A percentile compares a stretch with the other conserved stretches of the same genome.
Evolutionary conservation across 1,284 basidiomycete genomes (phyloP).

Genomic region (Tilletia indica): DNA sequence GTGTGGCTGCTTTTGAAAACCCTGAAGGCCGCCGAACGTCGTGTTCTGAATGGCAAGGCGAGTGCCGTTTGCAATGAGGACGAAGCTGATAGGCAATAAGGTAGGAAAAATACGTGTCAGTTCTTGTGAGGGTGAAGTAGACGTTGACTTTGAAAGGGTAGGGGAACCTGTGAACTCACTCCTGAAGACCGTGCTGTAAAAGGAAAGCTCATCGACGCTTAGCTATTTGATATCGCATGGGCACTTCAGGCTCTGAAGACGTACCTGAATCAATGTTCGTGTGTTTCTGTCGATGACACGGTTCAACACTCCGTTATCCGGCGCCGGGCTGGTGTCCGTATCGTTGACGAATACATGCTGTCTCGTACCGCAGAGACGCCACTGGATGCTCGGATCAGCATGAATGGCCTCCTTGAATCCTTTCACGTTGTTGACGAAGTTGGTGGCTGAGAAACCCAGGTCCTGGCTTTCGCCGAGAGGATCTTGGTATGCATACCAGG

Average conservation of each 20-base stretch:
- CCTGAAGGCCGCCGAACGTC: constrained; percentile 45
- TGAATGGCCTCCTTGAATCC: constrained; percentile 48
- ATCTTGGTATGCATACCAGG: constrained; percentile 23
- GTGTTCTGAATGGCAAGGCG: constrained; percentile 49
- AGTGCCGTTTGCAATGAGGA: constrained; percentile 43
- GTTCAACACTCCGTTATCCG: constrained; percentile 25
- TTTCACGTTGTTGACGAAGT: constrained; percentile 36
- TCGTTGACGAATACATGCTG: constrained; percentile 30
- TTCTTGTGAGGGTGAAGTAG: no score
- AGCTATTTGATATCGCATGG: no score
- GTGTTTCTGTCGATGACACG: constrained; percentile 41
- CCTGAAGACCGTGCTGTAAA: constrained; percentile 38
- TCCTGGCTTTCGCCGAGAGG: constrained; percentile 28
- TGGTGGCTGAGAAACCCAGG: constrained; percentile 21
- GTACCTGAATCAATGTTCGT: constrained; percentile 35
- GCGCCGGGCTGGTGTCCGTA: constrained; percentile 18
- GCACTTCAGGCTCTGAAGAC: no score
- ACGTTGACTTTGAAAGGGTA: no score
- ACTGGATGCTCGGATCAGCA: constrained; percentile 30
- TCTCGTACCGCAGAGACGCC: constrained; percentile 34
- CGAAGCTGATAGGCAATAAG: no score
- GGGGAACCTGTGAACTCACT: constrained; percentile 19
- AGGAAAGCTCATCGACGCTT: neutral
- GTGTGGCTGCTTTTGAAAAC: constrained; percentile 40
- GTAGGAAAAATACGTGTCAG: neutral